Evolutionary conservation across 75 land plant genomes (phyloP), one percentile per base, ranked within the genome.

Genomic region (Cunninghamia lanceolata): DNA sequence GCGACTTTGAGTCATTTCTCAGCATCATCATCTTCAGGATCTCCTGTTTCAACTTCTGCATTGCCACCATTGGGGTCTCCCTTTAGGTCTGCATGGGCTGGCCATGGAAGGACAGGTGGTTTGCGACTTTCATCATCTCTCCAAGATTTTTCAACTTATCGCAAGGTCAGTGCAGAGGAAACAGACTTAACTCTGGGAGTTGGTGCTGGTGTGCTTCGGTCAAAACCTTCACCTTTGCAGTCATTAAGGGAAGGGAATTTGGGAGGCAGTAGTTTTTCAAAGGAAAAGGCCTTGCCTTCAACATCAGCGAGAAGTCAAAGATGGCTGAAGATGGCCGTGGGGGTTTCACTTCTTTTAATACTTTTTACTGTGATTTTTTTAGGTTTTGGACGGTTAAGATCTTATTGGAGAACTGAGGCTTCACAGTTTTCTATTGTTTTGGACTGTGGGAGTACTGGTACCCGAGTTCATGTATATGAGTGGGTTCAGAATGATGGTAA

Each of bases 371-470:
- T 92, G 16, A 42, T 88, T 5, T 94, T 85, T 89, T 46, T 82
- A 14, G 86, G 92, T 81, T 90, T 56, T 4, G 87, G 83, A 47
- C 87, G 85, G 68, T 88, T 89, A 28, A 88, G 87, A 86, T 84
- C 86, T 40, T 85, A 88, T 76, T 88, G 87, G 91, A 85, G 86
- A 32, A 68, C 50, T 36, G 89, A 88, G 76, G 82, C 90, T 30
- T 90, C 98, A 47, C 92, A 93, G 46, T 98, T 83, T 90, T 93
- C 98, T 87, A 92, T 98, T 74, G 94, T 98, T 19, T 91, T 98
- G 84, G 99, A 98, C 84, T 94, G 96, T 89, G 99, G 99, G 56
- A 98, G 99, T 85, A 98, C 99, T 35, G 94, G 99, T 56, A 96
- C 99, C 38, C 89, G 99, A 36, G 95, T 92, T 84, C 91, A 95